A percentile compares a stretch with the other conserved stretches of the same genome.
phyloP scores from a whole-genome alignment of 306 rosid genomes.

The Begonia peltatifolia region DNA sequence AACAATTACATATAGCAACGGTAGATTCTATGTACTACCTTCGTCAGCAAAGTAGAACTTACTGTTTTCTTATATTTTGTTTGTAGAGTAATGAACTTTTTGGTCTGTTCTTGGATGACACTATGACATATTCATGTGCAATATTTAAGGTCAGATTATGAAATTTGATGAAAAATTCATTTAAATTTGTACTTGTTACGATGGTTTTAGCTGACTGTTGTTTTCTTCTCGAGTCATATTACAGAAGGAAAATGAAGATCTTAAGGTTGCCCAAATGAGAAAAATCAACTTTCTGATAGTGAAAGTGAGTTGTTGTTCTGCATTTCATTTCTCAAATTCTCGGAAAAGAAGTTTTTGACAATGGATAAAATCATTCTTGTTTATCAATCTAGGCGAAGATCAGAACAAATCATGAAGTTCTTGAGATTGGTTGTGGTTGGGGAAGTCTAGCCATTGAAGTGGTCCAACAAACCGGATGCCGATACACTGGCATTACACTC shows the following conservation, averaged over 20 bases:
- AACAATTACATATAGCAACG: no score
- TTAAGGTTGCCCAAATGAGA: slow-evolving; percentile 63
- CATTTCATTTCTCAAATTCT: slow-evolving; percentile 1
- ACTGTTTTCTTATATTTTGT: slow-evolving; percentile 11
- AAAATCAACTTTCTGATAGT: slow-evolving; percentile 54
- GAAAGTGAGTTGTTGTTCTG: slow-evolving; percentile 23
- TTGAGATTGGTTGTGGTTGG: slow-evolving; percentile 92
- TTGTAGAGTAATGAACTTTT: slow-evolving; percentile 80
- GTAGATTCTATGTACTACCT: no score
- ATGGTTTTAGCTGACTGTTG: neutral
- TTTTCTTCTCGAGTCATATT: slow-evolving; percentile 6
- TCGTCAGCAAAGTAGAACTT: neutral
- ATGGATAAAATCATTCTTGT: neutral
- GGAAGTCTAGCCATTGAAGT: slow-evolving; percentile 85
- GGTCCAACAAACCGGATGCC: slow-evolving; percentile 65
- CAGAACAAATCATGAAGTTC: slow-evolving; percentile 52
- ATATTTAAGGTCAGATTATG: slow-evolving; percentile 55
- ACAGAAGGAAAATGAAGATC: slow-evolving; percentile 53
- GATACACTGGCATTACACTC: slow-evolving; percentile 75
- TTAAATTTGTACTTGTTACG: neutral
- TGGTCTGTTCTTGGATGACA: slow-evolving; percentile 70
- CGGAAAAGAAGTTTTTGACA: neutral
- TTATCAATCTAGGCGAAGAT: slow-evolving; percentile 40
- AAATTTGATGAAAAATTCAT: neutral
- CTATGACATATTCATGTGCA: slow-evolving; percentile 79